These are phyloP conservation scores for Iris macrosiphon DNA, from an alignment of 106 monocot species.

Conservation along the genomic window DNA sequence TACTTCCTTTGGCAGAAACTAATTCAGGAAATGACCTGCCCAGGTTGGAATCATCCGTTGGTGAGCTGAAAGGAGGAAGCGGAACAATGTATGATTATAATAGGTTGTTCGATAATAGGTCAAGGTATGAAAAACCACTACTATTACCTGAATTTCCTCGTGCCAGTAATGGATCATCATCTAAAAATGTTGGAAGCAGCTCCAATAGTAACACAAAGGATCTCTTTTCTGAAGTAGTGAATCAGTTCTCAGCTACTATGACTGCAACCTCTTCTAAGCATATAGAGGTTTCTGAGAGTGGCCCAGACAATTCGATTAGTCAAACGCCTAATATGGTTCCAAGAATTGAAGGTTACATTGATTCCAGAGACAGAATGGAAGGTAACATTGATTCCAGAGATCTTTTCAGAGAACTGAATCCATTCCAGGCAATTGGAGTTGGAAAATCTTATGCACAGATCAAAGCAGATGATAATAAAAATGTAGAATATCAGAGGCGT, in stretches of 20 bases:
- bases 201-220: slow-evolving; percentile 14
- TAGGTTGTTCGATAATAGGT: slow-evolving; percentile 10
- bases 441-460: slow-evolving; percentile 21
- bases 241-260: slow-evolving; percentile 13
- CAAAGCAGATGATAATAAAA: slow-evolving; percentile 26
- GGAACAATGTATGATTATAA: slow-evolving; percentile 7
- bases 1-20: slow-evolving; percentile 9
- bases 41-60: too few species aligned
- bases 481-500: slow-evolving; percentile 41
- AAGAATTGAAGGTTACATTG: slow-evolving; percentile 13
- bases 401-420: slow-evolving; percentile 81
- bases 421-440: slow-evolving; percentile 37
- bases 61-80: too few species aligned
- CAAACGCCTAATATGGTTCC: slow-evolving; percentile 7
- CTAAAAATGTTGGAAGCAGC: slow-evolving; percentile 27
- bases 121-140: slow-evolving; percentile 20
- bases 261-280: slow-evolving; percentile 17
- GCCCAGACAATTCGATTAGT: neutral
- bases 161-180: slow-evolving; percentile 23
- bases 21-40: slow-evolving; percentile 9
- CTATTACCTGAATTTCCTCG: too few species aligned
- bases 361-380: slow-evolving; percentile 25
- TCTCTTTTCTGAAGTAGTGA: slow-evolving; percentile 12
- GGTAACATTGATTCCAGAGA: slow-evolving; percentile 29
- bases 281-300: slow-evolving; percentile 2